A percentile compares a stretch with the other conserved stretches of the same genome.
Evolutionary conservation across 176 grass and related monocot species (phyloP).

Genomic region (Lolium rigidum): DNA sequence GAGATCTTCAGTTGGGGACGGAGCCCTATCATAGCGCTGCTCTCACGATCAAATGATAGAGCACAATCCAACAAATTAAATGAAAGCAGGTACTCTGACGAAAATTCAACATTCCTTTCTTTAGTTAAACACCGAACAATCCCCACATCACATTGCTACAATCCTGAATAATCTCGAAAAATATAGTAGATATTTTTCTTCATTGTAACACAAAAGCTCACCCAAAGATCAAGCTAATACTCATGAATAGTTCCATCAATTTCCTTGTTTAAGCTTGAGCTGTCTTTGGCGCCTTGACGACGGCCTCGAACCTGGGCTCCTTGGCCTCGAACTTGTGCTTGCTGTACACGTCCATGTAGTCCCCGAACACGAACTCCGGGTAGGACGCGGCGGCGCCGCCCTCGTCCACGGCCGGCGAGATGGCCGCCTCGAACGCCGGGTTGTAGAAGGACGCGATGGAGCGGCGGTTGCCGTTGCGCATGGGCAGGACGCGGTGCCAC

Average conservation of each 20-base stretch:
- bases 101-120: background rate
- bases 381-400: slow-evolving; percentile 22
- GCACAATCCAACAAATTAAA: background rate
- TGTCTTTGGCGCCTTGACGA: slow-evolving; percentile 41
- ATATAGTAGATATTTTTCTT: background rate
- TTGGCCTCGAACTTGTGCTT: slow-evolving; percentile 64
- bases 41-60: background rate
- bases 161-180: background rate
- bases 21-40: background rate
- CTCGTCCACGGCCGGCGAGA: slow-evolving; percentile 37
- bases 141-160: background rate
- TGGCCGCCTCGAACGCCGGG: slow-evolving; percentile 45
- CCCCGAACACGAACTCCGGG: slow-evolving; percentile 54
- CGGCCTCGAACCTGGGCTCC: slow-evolving; percentile 59
- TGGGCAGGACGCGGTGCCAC: slow-evolving; percentile 70
- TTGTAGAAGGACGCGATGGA: slow-evolving; percentile 78
- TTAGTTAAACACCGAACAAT: background rate
- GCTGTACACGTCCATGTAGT: slow-evolving; percentile 69
- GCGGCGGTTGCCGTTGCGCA: slow-evolving; percentile 65
- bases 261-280: slow-evolving; percentile 6
- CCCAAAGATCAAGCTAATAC: background rate
- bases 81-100: background rate
- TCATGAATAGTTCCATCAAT: background rate
- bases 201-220: background rate
- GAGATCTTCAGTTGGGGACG: background rate